Evolutionary conservation across 2,329 filamentous ascomycete species (phyloP).

Genomic region (Talaromyces marneffei): DNA sequence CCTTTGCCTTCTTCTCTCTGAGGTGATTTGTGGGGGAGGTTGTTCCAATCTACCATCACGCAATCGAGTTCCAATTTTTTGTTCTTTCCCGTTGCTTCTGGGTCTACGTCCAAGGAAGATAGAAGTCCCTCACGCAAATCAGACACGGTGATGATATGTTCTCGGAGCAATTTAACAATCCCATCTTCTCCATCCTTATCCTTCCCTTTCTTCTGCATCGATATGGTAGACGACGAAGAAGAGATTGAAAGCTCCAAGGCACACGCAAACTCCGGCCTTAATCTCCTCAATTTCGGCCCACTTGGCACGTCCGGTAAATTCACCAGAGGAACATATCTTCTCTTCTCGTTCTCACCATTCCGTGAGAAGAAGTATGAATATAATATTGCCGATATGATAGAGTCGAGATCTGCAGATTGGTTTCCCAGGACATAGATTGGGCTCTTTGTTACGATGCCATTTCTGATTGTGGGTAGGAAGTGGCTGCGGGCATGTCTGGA

Average conservation of each 20-base stretch:
- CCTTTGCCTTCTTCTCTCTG: constrained; percentile 42
- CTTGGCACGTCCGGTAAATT: constrained; percentile 48
- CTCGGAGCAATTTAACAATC: constrained; percentile 23
- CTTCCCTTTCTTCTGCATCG: not conserved
- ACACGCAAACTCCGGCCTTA: constrained; percentile 55
- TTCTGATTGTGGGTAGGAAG: constrained; percentile 19
- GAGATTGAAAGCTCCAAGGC: constrained; percentile 48
- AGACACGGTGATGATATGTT: constrained; percentile 37
- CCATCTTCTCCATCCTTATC: constrained; percentile 17
- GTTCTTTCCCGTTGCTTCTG: not conserved
- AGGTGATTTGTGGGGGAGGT: constrained; percentile 42
- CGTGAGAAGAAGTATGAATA: constrained; percentile 54
- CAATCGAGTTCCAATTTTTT: constrained; percentile 6
- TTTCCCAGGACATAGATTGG: constrained; percentile 41
- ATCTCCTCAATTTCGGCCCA: constrained; percentile 44
- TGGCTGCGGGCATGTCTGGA: constrained; percentile 28
- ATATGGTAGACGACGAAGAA: constrained; percentile 1
- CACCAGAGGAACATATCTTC: constrained; percentile 52
- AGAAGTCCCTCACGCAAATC: constrained; percentile 24
- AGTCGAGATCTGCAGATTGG: constrained; percentile 54
- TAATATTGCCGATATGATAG: constrained; percentile 56
- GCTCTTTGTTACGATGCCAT: constrained; percentile 19
- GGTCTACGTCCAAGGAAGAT: constrained; percentile 16
- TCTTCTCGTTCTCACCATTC: constrained; percentile 16
- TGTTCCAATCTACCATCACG: constrained; percentile 42